Percentiles rank a stretch among this genome's conserved stretches.
Evolutionary conservation across 2,329 filamentous ascomycete genomes (phyloP).

Genomic region (Lasiodiplodia sp.): DNA sequence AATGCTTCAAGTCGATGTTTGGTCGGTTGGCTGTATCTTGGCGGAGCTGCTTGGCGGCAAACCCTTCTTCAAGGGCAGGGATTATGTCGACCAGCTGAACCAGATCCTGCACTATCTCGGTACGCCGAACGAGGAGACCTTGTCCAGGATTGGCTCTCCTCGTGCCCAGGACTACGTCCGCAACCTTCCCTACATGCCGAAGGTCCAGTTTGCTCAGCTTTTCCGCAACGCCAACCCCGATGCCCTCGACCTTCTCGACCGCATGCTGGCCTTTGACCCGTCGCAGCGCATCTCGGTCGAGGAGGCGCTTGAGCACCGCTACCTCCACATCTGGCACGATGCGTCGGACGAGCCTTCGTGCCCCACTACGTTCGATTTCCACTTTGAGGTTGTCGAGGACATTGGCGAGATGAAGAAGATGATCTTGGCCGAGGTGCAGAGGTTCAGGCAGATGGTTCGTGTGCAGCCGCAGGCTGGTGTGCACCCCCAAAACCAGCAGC

Average conservation of each 20-base stretch:
- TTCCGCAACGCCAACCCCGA: constrained; percentile 97
- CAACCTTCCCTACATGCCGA: constrained; percentile 93
- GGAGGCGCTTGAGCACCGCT: constrained; percentile 92
- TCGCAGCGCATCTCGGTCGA: constrained; percentile 93
- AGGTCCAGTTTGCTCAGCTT: constrained; percentile 84
- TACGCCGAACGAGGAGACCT: constrained; percentile 93
- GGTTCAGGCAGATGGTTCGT: constrained; percentile 73
- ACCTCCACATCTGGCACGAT: constrained; percentile 98
- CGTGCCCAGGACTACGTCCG: constrained; percentile 98
- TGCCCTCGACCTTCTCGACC: constrained; percentile 91
- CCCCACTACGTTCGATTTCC: constrained; percentile 95
- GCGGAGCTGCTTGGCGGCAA: constrained; percentile 94
- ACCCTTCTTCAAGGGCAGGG: constrained; percentile 98
- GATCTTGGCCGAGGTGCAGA: constrained; percentile 93
- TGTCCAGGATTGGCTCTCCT: constrained; percentile 91
- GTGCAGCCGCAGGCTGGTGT: constrained; percentile 44
- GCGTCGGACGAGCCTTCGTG: constrained; percentile 94
- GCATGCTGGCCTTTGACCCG: constrained; percentile 97
- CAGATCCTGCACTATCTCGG: constrained; percentile 98
- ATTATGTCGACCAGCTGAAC: constrained; percentile 99
- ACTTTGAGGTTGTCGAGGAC: constrained; percentile 97
- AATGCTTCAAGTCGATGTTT: constrained; percentile 80
- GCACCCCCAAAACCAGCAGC: constrained; percentile 49
- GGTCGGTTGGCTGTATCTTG: constrained; percentile 98
- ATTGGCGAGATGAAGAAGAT: constrained; percentile 94